Base-by-base conservation (phyloP, 164 flowering plant species). In the Berberis thunbergii region DNA sequence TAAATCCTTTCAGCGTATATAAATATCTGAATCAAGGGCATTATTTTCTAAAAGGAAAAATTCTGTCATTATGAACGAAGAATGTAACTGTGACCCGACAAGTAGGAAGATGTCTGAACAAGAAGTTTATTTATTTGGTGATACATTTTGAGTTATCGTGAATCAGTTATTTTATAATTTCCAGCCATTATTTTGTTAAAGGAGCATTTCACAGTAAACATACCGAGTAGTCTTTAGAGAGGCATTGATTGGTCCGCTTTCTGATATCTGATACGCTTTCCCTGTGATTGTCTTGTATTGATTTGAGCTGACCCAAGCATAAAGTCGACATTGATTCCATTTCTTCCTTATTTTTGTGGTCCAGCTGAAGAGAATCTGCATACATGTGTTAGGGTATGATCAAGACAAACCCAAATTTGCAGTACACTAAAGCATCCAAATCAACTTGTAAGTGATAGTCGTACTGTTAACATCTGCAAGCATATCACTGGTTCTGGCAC, bases 171-270 rank as follows among this genome's bases (percentile, higher is more conserved):
- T 26, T 26, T 26, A 26, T 26, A 26, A 26, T 26, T 26, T 26
- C 26, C 26, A 26, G 26, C 26, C 26, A 26, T 26, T 26, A 26
- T 26, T 26, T 26, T 26, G 26, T 26, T 26, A 26, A 26, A 26
- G 45, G 45, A 43, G 57, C 6, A 41, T 13, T 13, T 57, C 44
- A 41, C 26, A 50, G 53, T 53, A 54, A 58, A 9, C 72, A 42
- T 81, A 90, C 94, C 86, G 71, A 48, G 70, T 90, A 90, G 59
- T 86, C 86, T 69, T 80, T 81, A 45, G 59, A 59, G 39, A 87
- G 77, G 75, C 76, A 77, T 64, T 78, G 71, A 64, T 82, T 89
- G 64, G 90, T 76, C 59, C 57, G 64, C 67, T 64, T 75, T 74
- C 79, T 71, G 57, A 88, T 76, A 42, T 63, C 72, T 49, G 77